phyloP scores from a whole-genome alignment of 2,329 filamentous ascomycete genomes.

The Aspergillus tamarii region DNA sequence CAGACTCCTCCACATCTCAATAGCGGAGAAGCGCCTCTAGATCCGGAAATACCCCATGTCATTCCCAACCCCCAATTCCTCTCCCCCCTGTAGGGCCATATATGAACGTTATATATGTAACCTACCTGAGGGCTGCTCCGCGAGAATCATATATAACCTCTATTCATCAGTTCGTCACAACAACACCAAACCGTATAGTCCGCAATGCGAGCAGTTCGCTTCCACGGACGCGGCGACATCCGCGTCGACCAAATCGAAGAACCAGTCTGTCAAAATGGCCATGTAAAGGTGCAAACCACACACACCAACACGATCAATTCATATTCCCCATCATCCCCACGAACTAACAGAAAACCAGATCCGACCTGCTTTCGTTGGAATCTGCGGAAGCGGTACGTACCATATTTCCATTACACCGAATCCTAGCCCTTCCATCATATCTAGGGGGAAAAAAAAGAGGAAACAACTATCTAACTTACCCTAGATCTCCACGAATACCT shows the following conservation, averaged over 20 bases:
- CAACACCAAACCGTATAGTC: not conserved
- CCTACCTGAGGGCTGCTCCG: not conserved
- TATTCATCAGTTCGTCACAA: not conserved
- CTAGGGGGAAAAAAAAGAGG: not conserved
- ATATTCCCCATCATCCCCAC: not conserved
- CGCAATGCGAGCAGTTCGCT: slow-evolving; percentile 41
- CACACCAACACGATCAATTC: too few species aligned
- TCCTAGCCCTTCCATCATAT: not conserved
- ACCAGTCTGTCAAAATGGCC: slow-evolving; percentile 49
- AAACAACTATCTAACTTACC: not conserved
- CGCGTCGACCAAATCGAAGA: slow-evolving; percentile 41
- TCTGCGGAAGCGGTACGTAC: slow-evolving; percentile 36
- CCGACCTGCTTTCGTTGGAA: slow-evolving; percentile 39
- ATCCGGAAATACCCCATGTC: not conserved
- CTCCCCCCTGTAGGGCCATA: not conserved
- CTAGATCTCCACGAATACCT: slow-evolving; percentile 58
- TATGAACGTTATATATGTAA: not conserved
- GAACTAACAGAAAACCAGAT: slow-evolving; percentile 20
- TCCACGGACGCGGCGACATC: slow-evolving; percentile 39
- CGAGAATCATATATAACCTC: not conserved
- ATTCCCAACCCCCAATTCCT: not conserved
- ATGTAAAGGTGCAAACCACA: slow-evolving; percentile 48
- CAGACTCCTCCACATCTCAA: not conserved
- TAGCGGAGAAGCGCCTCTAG: not conserved
- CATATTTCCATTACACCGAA: not conserved